Conservation (phyloP, 768 basidiomycete species). For the Clavulina sp. region DNA sequence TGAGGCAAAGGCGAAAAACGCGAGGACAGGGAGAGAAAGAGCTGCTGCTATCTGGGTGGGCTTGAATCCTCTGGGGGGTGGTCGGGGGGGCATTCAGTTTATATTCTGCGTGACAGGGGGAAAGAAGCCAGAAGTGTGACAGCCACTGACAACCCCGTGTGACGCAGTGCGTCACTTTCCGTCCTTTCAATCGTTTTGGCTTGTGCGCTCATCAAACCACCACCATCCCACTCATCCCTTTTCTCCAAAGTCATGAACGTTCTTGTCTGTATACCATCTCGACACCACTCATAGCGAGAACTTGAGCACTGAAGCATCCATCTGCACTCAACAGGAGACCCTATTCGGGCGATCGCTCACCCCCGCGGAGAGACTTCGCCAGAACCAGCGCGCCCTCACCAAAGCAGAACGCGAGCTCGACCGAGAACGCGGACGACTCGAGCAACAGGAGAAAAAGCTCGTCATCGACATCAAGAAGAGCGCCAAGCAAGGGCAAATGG, state of each 20-base stretch:
- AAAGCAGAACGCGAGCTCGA: slow-evolving; percentile 98
- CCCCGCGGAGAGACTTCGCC: slow-evolving; percentile 88
- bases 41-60: slow-evolving; percentile 7
- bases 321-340: slow-evolving; percentile 85
- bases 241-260: slow-evolving; percentile 20
- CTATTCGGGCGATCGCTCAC: slow-evolving; percentile 90
- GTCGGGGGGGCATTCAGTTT: slow-evolving; percentile 6
- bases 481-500: slow-evolving; percentile 90
- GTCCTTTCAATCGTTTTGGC: not conserved
- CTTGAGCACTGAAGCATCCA: slow-evolving; percentile 8
- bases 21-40: slow-evolving; percentile 4
- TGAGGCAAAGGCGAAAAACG: slow-evolving; percentile 9
- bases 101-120: too few relatives aligned
- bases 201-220: not conserved
- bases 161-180: slow-evolving; percentile 1
- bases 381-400: slow-evolving; percentile 88
- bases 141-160: too few relatives aligned
- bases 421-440: slow-evolving; percentile 83
- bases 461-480: slow-evolving; percentile 90
- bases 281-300: not conserved
- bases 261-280: slow-evolving; percentile 15
- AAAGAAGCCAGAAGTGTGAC: too few relatives aligned
- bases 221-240: not conserved
- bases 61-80: slow-evolving; percentile 7
- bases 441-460: slow-evolving; percentile 94